Conservation (phyloP, 164 flowering plant species). For the Piper longum region DNA sequence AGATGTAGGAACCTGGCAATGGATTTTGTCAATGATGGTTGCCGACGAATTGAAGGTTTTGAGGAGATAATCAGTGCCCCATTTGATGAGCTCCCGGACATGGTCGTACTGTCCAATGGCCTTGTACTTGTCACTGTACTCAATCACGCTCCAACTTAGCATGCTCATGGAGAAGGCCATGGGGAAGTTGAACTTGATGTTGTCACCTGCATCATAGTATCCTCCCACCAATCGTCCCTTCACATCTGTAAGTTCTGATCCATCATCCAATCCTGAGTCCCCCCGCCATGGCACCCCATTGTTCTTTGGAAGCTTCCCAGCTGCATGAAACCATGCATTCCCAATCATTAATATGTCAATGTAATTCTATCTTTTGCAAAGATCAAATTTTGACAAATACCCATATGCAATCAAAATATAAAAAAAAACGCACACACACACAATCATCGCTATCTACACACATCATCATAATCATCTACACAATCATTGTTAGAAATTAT, state of each 20-base stretch:
- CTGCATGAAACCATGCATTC: conserved; percentile 21
- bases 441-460: not conserved
- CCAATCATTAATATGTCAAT: not conserved
- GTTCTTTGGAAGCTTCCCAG: conserved; percentile 53
- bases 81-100: conserved; percentile 55
- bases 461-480: not conserved
- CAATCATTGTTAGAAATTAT: not conserved
- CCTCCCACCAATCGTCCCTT: conserved; percentile 70
- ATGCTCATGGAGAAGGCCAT: conserved; percentile 74
- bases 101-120: conserved; percentile 50
- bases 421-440: not conserved
- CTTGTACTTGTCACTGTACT: conserved; percentile 55
- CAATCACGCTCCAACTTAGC: conserved; percentile 83
- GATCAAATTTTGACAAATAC: too few species aligned
- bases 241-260: conserved; percentile 23
- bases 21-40: conserved; percentile 36
- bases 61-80: conserved; percentile 90
- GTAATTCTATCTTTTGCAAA: too few species aligned
- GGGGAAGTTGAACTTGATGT: conserved; percentile 63
- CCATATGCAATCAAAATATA: not conserved
- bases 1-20: conserved; percentile 33
- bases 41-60: conserved; percentile 62
- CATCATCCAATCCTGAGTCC: conserved; percentile 62
- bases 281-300: conserved; percentile 51
- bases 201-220: conserved; percentile 79